Base-by-base conservation (phyloP, 2,329 filamentous ascomycete genomes). In the Neopestalotiopsis rosae region DNA sequence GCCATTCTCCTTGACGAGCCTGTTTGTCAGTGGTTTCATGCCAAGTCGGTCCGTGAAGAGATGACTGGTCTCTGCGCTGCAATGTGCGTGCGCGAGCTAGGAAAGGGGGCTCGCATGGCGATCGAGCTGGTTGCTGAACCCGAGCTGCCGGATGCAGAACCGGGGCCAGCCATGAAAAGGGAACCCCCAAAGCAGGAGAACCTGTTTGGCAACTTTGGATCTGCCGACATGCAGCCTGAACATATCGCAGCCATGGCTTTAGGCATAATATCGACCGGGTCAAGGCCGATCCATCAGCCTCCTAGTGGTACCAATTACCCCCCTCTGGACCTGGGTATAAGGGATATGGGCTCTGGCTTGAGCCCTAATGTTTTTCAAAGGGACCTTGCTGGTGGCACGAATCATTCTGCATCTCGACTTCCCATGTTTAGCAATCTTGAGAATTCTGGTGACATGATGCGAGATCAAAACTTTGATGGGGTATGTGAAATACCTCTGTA, bases 401-500 rank as follows among this genome's bases (percentile, higher is more conserved):
- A 79, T 66, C 78, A 77, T 56, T 75, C 75, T 7, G 77, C 78
- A 34, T 88, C 86, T 59, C 86, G 87, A 3, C 82, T 88, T 69
- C 84, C 84, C 62, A 86, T 89, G 84, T 86, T 88, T 70, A 83
- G 81, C 20, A 85, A 81, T 63, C 74, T 86, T 67, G 80, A 80
- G 20, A 24, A 13, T 12, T 76, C 71, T 65, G 76, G 72, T 45
- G 79, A 74, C 70, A 81, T 85, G 75, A 85, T 86, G 52, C 79
- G 88, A 64, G 80, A 82, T 42, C 78, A 81, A 58, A 87, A 85
- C 63, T 87, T 90, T 75, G 87, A 90, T 78, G 89, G 88, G 88
- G 88, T 89, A 82, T 77, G 86, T 75, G 34, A 7, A 49, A 34
- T 14, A 9, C 20, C 45, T 52, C 5, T 56, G 20, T 14, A 69